These are phyloP conservation scores for Amniculicola lignicola DNA, from an alignment of 495 filamentous ascomycete genomes.

Conservation along the genomic window DNA sequence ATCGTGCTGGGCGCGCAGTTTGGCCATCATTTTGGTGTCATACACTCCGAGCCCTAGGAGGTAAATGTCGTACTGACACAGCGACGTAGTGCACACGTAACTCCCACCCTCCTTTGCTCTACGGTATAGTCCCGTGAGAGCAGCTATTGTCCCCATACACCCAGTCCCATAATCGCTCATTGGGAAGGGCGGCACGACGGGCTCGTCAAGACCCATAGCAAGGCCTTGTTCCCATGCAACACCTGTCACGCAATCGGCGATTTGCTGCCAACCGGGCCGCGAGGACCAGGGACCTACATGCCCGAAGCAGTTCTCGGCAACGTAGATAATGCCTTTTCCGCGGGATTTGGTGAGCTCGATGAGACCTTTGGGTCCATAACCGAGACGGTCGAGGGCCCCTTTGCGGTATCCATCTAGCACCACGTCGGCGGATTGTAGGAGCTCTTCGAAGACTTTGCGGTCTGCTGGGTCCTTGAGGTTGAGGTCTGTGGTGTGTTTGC, in stretches of 20 bases:
- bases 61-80: constrained; percentile 68
- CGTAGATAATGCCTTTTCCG: constrained; percentile 31
- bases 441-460: constrained; percentile 54
- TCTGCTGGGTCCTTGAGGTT: constrained; percentile 57
- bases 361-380: constrained; percentile 29
- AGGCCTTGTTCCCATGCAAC: constrained; percentile 71
- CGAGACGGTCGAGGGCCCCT: constrained; percentile 25
- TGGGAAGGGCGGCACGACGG: constrained; percentile 76
- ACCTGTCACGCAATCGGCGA: constrained; percentile 51
- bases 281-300: constrained; percentile 28
- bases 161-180: constrained; percentile 79
- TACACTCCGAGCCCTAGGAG: constrained; percentile 63
- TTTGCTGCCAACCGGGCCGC: constrained; percentile 35
- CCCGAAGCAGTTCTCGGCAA: constrained; percentile 35
- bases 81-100: constrained; percentile 53
- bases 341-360: constrained; percentile 24
- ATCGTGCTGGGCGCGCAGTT: constrained; percentile 54
- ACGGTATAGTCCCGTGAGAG: constrained; percentile 39
- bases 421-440: constrained; percentile 58
- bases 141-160: constrained; percentile 39
- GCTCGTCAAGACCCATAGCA: constrained; percentile 66
- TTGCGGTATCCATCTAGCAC: constrained; percentile 38
- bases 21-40: constrained; percentile 52
- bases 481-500: constrained; percentile 59
- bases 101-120: constrained; percentile 42